Conservation (phyloP, 371 early-diverging fungal species). For the Funneliformis caledonium region DNA sequence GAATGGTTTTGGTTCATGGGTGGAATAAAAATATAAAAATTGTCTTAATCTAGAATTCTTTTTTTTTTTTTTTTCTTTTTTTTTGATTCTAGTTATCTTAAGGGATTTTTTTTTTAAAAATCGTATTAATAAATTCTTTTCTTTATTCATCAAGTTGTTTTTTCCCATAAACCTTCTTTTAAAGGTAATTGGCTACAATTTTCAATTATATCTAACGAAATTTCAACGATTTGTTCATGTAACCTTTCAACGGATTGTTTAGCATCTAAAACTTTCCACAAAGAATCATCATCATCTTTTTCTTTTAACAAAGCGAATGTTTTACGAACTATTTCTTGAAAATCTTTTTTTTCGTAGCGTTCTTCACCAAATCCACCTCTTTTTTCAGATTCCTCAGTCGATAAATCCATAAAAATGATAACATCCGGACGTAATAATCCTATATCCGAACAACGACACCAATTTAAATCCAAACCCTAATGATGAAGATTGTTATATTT, state of each 20-base stretch:
- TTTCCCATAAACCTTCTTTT: conserved; percentile 33
- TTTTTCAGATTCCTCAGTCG: conserved; percentile 71
- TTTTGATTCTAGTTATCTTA: neutral
- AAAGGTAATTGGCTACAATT: conserved; percentile 39
- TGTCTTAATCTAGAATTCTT: too few species aligned
- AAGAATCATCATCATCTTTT: conserved; percentile 55
- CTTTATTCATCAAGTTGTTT: neutral
- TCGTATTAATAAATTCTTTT: too few species aligned
- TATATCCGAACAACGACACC: conserved; percentile 91
- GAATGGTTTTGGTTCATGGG: neutral
- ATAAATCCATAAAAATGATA: conserved; percentile 91
- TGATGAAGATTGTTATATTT: neutral
- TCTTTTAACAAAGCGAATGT: conserved; percentile 64
- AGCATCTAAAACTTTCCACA: conserved; percentile 63
- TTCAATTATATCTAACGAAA: conserved; percentile 45
- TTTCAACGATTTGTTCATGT: conserved; percentile 47
- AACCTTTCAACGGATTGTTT: conserved; percentile 46
- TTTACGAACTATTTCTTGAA: conserved; percentile 79
- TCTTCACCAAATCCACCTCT: conserved; percentile 95
- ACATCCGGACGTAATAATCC: conserved; percentile 90
- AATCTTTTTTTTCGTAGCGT: conserved; percentile 89
- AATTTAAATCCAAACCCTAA: conserved; percentile 79
- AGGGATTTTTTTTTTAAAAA: neutral
- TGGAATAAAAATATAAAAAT: neutral
- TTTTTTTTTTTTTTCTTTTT: neutral